Evolutionary conservation across 768 basidiomycete genomes (phyloP).

Genomic region (Mycena epipterygia): DNA sequence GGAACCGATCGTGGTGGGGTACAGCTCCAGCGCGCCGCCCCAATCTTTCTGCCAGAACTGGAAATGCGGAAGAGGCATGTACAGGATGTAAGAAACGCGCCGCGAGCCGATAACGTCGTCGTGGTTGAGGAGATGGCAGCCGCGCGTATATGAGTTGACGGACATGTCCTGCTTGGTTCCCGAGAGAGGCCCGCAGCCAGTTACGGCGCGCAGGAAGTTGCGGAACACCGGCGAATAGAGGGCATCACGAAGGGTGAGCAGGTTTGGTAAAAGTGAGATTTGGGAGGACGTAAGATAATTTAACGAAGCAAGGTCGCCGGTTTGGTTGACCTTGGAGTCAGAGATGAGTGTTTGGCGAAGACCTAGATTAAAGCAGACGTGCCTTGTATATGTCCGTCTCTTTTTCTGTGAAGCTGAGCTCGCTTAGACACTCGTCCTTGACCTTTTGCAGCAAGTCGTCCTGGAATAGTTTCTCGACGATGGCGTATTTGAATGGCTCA

Average conservation of each 20-base stretch:
- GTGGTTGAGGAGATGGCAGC: constrained; percentile 96
- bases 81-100: constrained; percentile 95
- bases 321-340: constrained; percentile 87
- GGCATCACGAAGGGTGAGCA: constrained; percentile 88
- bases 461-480: constrained; percentile 86
- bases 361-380: constrained; percentile 17
- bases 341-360: constrained; percentile 10
- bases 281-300: constrained; percentile 86
- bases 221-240: constrained; percentile 92
- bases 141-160: constrained; percentile 90
- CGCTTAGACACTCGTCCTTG: constrained; percentile 84
- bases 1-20: constrained; percentile 75
- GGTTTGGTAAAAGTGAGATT: constrained; percentile 82
- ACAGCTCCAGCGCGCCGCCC: constrained; percentile 96
- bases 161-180: constrained; percentile 96
- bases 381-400: constrained; percentile 99
- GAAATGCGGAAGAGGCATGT: constrained; percentile 86
- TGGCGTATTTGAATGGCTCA: constrained; percentile 85
- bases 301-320: constrained; percentile 95
- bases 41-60: constrained; percentile 88
- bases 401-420: constrained; percentile 91
- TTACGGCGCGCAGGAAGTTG: constrained; percentile 84
- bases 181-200: constrained; percentile 92
- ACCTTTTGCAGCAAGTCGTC: constrained; percentile 85
- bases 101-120: constrained; percentile 98